Conservation (phyloP, 306 rosid species). For the Fragaria vesca region DNA sequence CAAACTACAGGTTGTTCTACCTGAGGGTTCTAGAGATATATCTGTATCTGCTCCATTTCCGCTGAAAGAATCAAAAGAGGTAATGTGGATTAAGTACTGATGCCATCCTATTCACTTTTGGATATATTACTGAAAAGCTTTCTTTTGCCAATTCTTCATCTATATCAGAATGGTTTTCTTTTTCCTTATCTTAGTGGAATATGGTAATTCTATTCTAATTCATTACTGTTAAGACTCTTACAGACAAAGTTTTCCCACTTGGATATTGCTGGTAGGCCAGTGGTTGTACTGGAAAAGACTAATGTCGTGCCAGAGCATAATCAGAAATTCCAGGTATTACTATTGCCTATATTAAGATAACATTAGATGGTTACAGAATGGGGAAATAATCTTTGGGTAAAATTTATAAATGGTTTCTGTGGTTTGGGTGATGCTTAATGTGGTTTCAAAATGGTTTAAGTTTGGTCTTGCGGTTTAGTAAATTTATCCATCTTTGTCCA, state of each 20-base stretch:
- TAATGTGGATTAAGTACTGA: conserved; percentile 30
- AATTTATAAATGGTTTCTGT: neutral
- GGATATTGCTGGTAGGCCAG: conserved; percentile 95
- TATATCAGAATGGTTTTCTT: neutral
- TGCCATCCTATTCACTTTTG: conserved; percentile 19
- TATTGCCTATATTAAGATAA: conserved; percentile 11
- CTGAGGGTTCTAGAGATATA: conserved; percentile 83
- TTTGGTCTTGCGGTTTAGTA: neutral
- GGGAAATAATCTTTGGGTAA: neutral
- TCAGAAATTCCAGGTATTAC: conserved; percentile 78
- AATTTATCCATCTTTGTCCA: neutral
- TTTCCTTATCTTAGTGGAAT: neutral
- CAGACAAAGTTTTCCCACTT: conserved; percentile 95
- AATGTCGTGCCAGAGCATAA: conserved; percentile 95
- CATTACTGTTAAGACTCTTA: conserved; percentile 24
- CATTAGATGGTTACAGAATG: neutral
- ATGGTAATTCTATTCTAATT: neutral
- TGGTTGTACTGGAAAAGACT: conserved; percentile 77
- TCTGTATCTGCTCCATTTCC: conserved; percentile 74
- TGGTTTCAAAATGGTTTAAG: neutral
- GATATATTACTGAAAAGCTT: conserved; percentile 3
- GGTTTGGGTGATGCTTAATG: neutral
- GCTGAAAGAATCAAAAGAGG: conserved; percentile 78
- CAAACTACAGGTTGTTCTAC: conserved; percentile 86
- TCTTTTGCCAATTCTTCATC: conserved; percentile 3